Conservation (phyloP, 2,329 filamentous ascomycete species). For the Colletotrichum tamarilloi region DNA sequence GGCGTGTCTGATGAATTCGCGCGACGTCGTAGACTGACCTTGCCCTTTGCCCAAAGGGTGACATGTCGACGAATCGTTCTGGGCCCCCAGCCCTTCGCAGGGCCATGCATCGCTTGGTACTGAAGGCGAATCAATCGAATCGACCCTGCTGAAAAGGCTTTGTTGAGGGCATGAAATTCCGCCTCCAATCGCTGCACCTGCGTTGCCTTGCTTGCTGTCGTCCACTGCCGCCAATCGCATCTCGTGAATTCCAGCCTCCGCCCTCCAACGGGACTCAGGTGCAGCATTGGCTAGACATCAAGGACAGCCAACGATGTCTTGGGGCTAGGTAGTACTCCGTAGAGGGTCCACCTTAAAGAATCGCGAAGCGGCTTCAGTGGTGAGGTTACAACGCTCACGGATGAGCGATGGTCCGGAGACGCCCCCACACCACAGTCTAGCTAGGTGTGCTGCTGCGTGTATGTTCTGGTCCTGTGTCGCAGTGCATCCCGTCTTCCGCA, state of each 20-base stretch:
- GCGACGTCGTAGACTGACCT: background rate
- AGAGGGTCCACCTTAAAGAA: background rate
- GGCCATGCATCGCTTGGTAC: background rate
- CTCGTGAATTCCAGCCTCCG: background rate
- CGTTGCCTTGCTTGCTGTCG: background rate
- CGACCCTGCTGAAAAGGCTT: background rate
- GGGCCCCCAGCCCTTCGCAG: background rate
- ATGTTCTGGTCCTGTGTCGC: background rate
- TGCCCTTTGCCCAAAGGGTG: background rate
- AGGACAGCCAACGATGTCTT: background rate
- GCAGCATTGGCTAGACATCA: background rate
- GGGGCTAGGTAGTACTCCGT: background rate
- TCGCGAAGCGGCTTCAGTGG: background rate
- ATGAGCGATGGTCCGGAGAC: conserved; percentile 24
- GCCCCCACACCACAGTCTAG: background rate
- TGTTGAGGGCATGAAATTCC: background rate
- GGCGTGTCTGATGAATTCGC: background rate
- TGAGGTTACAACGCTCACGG: conserved; percentile 30
- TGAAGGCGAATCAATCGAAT: background rate
- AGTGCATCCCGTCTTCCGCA: background rate
- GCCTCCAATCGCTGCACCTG: background rate
- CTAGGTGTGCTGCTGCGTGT: background rate
- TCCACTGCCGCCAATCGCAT: conserved; percentile 1
- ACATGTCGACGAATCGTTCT: background rate
- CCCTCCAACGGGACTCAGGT: background rate